Evolutionary conservation across 2,329 filamentous ascomycete species (phyloP).

Genomic region (Elsinoe ampelina): DNA sequence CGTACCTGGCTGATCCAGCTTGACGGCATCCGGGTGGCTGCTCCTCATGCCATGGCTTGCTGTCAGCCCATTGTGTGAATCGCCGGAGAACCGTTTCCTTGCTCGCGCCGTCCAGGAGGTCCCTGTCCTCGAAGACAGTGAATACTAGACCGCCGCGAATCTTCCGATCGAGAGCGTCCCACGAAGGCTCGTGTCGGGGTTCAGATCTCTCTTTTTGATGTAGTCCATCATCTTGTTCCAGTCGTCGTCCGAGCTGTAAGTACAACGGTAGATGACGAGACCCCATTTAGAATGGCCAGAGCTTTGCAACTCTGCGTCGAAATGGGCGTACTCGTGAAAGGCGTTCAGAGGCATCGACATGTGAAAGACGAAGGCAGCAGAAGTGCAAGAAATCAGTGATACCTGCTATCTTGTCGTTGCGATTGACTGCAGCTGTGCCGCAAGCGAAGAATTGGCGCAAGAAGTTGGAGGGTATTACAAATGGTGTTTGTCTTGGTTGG

Average conservation of each 20-base stretch:
- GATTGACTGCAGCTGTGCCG: too few species aligned
- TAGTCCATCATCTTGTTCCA: constrained; percentile 16
- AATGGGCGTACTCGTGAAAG: neutral
- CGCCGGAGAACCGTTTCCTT: constrained; percentile 12
- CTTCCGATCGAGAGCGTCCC: constrained; percentile 12
- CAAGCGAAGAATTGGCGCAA: too few species aligned
- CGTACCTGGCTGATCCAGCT: neutral
- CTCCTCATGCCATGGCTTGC: neutral
- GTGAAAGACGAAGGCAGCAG: neutral
- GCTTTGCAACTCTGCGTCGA: neutral
- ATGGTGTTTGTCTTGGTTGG: too few species aligned
- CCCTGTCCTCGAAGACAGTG: constrained; percentile 16
- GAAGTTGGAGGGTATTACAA: too few species aligned
- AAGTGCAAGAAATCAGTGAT: too few species aligned
- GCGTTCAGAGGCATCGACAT: neutral
- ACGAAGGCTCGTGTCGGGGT: neutral
- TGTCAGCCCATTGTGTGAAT: constrained; percentile 14
- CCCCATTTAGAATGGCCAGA: constrained; percentile 16
- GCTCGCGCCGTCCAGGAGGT: constrained; percentile 14
- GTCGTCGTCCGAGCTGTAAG: constrained; percentile 16
- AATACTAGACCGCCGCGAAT: constrained; percentile 14
- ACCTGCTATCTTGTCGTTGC: too few species aligned
- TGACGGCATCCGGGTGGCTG: neutral
- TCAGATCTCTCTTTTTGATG: neutral
- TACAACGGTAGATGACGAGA: constrained; percentile 18